Evolutionary conservation across 768 basidiomycete genomes (phyloP), one percentile per base, ranked within the genome.

Genomic region (Lactarius evosmus): DNA sequence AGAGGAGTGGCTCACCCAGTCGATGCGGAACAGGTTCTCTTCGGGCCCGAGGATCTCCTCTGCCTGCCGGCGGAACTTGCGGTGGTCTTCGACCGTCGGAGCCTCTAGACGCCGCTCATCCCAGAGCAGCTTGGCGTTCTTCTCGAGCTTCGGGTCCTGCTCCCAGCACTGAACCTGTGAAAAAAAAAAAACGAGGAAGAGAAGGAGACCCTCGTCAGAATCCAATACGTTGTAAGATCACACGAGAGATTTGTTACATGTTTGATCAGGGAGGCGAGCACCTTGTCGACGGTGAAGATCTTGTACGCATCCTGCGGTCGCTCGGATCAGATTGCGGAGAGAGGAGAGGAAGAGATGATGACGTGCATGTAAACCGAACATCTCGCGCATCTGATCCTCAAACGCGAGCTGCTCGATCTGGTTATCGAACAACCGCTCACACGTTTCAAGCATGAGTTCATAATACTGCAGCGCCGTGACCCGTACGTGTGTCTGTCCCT

Each of bases 271-370:
- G 85, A 80, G 1, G 89, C 90, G 49, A 98, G 82, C 38, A 98
- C 80, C 74, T 97, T 95, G 76, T 99, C 96, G 29, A 97, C 79
- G 0, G 96, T 98, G 75, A 97, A 99, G 70, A 94, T 84, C 71
- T 88, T 89, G 74, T 93, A 98, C 0, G 87, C 87, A 30, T 91
- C 79, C 88, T 89, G 65, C 3, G 46, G 29, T 19, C 11, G 41
- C 16, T 27, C 14, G 8, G 44, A 16, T 60, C 8, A 34, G 44
- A 30, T 41, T 51, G 51, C 8, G 36, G 2, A 25, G 16, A 29
- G 25, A 38, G 4, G 29, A 19, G 32, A n/a, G 9, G 12, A 16
- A 41, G 38, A 41, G 38, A 17, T 65, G 12, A 63, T 54, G 40
- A 66, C 72, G 32, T 38, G 89, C 94, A 79, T 85, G 85, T 50